Evolutionary conservation across 2,329 filamentous ascomycete genomes (phyloP), one percentile per base, ranked within the genome.

Genomic region (Albifimbria verrucaria): DNA sequence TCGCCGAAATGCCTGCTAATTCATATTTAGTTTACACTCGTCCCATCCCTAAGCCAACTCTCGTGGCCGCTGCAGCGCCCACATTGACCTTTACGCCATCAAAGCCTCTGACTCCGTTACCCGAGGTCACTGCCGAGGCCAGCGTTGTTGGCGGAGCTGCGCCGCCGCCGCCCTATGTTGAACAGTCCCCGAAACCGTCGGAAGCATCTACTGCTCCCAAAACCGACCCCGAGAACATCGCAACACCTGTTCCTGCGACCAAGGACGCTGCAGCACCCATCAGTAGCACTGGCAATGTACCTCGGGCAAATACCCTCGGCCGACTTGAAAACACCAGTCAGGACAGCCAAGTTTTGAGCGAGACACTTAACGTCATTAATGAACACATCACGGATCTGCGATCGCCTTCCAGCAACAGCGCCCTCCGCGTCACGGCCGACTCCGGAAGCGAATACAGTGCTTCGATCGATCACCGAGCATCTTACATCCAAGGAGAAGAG

Each of bases 361-460:
- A 97, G 69, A 97, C 93, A 1, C 75, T 97, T 49, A 96, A 92
- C 65, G 93, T 97, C 54, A 97, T 97, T 63, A 88, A 97, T 68
- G 93, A 97, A 72, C 93, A 97, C 67, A 96, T 97, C 62, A 96
- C 91, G 42, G 89, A 96, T 68, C 82, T 97, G 58, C 77, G 81
- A 56, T 81, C 80, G 18, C 74, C 80, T 7, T 74, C 77, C 5
- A 77, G 72, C 55, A 80, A 75, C 55, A 80, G 82, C 23, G 70
- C 68, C 28, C 62, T 86, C 57, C 75, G 82, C 59, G 64, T 78
- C 52, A 71, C 73, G 49, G 72, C 78, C 43, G 90, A 95, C 68
- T 95, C 92, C 2, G 89, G 87, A 48, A 96, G 91, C 72, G 90
- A 96, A 68, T 96, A 96, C 70, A 96, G 92, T 71, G 89, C 84